A percentile compares a stretch with the other conserved stretches of the same genome.
phyloP scores from a whole-genome alignment of 345 rosid genomes.

The Geranium brycei region DNA sequence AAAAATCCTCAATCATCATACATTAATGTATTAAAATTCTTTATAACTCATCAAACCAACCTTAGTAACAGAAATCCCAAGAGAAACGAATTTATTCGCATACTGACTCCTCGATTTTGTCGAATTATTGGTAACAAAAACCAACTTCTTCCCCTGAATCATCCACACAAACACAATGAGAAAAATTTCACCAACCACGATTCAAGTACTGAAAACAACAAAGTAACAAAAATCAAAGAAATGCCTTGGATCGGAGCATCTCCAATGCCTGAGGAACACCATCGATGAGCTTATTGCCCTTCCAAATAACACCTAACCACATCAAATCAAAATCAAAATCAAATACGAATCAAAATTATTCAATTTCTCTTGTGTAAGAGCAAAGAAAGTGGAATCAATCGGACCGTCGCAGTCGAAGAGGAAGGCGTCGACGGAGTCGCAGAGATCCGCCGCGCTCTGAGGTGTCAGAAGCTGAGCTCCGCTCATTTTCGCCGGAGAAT shows the following conservation, averaged over 20 bases:
- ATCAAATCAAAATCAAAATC: not conserved
- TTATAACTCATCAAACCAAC: constrained; percentile 16
- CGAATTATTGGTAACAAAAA: constrained; percentile 86
- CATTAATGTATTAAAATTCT: not conserved
- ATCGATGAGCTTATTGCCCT: constrained; percentile 64
- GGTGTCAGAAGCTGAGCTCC: constrained; percentile 20
- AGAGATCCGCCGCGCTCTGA: constrained; percentile 11
- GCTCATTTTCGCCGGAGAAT: not conserved
- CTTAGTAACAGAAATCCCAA: constrained; percentile 68
- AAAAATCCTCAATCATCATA: not conserved
- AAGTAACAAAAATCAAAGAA: not conserved
- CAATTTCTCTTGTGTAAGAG: not conserved
- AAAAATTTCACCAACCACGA: not conserved
- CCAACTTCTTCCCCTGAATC: constrained; percentile 61
- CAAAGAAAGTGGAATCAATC: not conserved
- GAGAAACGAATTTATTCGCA: constrained; percentile 51
- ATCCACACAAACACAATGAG: not conserved
- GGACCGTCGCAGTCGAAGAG: constrained; percentile 39
- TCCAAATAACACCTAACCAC: constrained; percentile 82
- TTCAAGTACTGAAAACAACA: not conserved
- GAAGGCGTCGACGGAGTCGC: constrained; percentile 33
- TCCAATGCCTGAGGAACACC: constrained; percentile 56
- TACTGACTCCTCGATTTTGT: constrained; percentile 61
- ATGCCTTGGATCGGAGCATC: constrained; percentile 58
- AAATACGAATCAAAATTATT: not conserved